Evolutionary conservation across 2,329 filamentous ascomycete genomes (phyloP).

Genomic region (Phyllosticta citribraziliensis): DNA sequence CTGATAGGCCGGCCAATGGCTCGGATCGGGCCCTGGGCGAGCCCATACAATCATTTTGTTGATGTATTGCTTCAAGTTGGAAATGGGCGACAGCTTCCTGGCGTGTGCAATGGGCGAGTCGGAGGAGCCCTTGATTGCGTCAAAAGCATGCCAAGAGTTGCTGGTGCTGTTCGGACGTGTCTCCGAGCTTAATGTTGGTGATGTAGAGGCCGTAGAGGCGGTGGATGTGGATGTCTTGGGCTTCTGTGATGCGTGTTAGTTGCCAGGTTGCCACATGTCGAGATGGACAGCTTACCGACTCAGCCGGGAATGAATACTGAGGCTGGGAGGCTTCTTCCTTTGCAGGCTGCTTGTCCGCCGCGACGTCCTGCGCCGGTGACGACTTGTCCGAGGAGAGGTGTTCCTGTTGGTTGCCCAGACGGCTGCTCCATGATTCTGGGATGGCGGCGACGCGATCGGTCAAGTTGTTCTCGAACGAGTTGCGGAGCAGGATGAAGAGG

Average conservation of each 20-base stretch:
- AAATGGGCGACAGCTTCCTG: conserved; percentile 6
- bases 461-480: conserved; percentile 4
- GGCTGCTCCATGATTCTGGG: not conserved
- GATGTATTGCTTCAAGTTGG: conserved; percentile 28
- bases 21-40: conserved; percentile 20
- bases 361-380: conserved; percentile 9
- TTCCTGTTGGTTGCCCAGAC: conserved; percentile 5
- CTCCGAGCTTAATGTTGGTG: not conserved
- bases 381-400: not conserved
- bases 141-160: conserved; percentile 8
- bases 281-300: not conserved
- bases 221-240: conserved; percentile 5
- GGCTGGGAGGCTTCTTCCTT: conserved; percentile 2
- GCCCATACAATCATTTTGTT: conserved; percentile 34
- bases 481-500: conserved; percentile 10
- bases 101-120: conserved; percentile 2
- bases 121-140: conserved; percentile 1
- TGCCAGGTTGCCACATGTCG: not conserved
- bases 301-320: conserved; percentile 4
- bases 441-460: conserved; percentile 3
- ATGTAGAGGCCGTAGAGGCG: not conserved
- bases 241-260: not conserved
- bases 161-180: not conserved
- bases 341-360: not conserved
- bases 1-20: conserved; percentile 37